These are phyloP conservation scores for Boletales sp. DNA, from an alignment of 768 basidiomycete species.

Conservation along the genomic window DNA sequence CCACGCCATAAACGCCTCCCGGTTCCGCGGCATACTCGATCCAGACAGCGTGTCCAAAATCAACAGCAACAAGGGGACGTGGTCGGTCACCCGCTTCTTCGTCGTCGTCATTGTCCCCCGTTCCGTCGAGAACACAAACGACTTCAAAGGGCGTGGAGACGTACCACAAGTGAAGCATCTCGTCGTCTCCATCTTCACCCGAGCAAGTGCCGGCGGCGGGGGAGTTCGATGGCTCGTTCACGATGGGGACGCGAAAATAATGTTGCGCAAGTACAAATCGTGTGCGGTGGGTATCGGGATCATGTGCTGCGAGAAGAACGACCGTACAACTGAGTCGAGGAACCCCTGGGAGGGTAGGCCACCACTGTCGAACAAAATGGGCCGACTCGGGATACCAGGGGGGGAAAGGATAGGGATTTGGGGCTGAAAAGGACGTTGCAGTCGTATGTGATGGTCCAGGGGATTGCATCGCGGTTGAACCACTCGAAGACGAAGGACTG, in stretches of 20 bases:
- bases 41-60: slow-evolving; percentile 88
- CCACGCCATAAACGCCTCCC: slow-evolving; percentile 26
- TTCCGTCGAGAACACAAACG: slow-evolving; percentile 56
- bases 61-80: slow-evolving; percentile 72
- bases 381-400: slow-evolving; percentile 71
- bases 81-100: slow-evolving; percentile 44
- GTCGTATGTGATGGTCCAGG: not conserved
- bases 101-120: slow-evolving; percentile 28
- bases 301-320: slow-evolving; percentile 60
- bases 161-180: slow-evolving; percentile 68
- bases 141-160: slow-evolving; percentile 69
- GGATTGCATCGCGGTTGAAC: not conserved
- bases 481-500: slow-evolving; percentile 6
- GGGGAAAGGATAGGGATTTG: slow-evolving; percentile 64
- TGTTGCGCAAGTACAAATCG: slow-evolving; percentile 70
- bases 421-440: slow-evolving; percentile 16
- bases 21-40: slow-evolving; percentile 53
- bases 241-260: slow-evolving; percentile 70
- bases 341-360: slow-evolving; percentile 63
- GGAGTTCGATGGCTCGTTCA: slow-evolving; percentile 12
- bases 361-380: slow-evolving; percentile 80
- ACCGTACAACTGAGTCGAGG: slow-evolving; percentile 72
- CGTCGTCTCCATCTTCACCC: slow-evolving; percentile 38
- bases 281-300: slow-evolving; percentile 55
- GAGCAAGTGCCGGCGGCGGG: not conserved